A percentile compares a stretch with the other conserved stretches of the same genome.
Conservation (phyloP, 23 red algal species). For the Gracilariopsis chorda region DNA sequence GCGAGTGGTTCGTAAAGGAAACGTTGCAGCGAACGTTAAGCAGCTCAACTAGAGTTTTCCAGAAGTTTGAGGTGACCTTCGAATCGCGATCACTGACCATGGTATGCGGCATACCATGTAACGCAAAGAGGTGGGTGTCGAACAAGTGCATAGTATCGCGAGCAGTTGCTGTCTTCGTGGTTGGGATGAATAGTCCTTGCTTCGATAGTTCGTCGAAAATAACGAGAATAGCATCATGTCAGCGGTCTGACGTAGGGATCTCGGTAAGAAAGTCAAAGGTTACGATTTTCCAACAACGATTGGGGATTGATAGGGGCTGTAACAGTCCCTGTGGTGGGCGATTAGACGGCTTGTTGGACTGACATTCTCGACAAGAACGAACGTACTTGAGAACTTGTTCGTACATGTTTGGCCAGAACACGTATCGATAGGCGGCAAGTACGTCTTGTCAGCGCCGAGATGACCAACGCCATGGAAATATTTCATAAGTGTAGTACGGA, state of each 20-base stretch:
- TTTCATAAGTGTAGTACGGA: not conserved
- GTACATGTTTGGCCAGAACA: conserved; percentile 5
- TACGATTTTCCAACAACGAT: conserved; percentile 5
- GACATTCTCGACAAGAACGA: not conserved
- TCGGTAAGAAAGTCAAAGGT: conserved; percentile 27
- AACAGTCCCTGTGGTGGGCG: not conserved
- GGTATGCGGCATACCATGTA: not conserved
- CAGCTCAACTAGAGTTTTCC: no score
- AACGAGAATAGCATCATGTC: not conserved
- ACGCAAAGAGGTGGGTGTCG: not conserved
- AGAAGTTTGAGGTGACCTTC: no score
- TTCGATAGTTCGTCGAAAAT: conserved; percentile 10
- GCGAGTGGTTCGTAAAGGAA: no score
- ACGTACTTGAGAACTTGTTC: not conserved
- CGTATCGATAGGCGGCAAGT: not conserved
- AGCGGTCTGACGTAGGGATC: not conserved
- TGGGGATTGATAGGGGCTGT: not conserved
- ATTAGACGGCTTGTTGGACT: not conserved
- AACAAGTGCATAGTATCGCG: not conserved
- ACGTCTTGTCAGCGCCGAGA: conserved; percentile 6
- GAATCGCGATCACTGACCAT: not conserved
- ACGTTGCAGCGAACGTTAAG: no score
- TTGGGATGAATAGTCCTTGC: not conserved
- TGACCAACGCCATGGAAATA: not conserved
- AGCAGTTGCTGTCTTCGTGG: not conserved